phyloP scores from a whole-genome alignment of 2,329 filamentous ascomycete genomes.

The Trichophyton verrucosum region DNA sequence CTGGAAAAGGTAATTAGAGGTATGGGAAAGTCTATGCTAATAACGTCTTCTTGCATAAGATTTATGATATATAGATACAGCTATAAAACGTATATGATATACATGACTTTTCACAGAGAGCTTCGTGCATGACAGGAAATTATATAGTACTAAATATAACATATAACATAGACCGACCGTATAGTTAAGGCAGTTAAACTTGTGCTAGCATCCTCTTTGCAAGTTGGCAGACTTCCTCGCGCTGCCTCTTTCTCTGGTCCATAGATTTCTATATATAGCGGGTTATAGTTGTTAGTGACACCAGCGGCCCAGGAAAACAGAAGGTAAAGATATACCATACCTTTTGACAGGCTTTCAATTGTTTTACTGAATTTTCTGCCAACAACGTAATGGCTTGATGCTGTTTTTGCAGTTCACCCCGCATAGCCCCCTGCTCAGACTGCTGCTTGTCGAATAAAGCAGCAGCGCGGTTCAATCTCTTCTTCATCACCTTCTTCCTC shows the following conservation, averaged over 20 bases:
- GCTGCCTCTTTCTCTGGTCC: constrained; percentile 12
- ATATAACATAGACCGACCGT: not conserved
- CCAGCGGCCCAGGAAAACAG: not conserved
- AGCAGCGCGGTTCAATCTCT: constrained; percentile 7
- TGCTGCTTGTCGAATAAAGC: not conserved
- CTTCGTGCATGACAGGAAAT: not conserved
- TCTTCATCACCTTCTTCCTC: constrained; percentile 4
- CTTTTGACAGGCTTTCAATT: constrained; percentile 12
- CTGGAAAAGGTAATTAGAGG: not conserved
- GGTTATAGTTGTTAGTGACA: not conserved
- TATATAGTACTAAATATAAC: not conserved
- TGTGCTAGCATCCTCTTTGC: constrained; percentile 13
- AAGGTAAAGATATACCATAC: constrained; percentile 3
- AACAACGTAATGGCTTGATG: constrained; percentile 6
- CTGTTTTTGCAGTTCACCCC: constrained; percentile 3
- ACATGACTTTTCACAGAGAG: not conserved
- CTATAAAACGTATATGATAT: not conserved
- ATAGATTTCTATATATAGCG: constrained; percentile 10
- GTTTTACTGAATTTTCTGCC: constrained; percentile 9
- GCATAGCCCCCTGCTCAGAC: not conserved
- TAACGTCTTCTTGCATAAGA: not conserved
- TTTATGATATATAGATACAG: not conserved
- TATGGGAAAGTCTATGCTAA: not conserved
- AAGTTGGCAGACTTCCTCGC: constrained; percentile 13
- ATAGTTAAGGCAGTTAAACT: not conserved